Conservation (phyloP, 2,329 filamentous ascomycete species). For the Scytalidium sp. region DNA sequence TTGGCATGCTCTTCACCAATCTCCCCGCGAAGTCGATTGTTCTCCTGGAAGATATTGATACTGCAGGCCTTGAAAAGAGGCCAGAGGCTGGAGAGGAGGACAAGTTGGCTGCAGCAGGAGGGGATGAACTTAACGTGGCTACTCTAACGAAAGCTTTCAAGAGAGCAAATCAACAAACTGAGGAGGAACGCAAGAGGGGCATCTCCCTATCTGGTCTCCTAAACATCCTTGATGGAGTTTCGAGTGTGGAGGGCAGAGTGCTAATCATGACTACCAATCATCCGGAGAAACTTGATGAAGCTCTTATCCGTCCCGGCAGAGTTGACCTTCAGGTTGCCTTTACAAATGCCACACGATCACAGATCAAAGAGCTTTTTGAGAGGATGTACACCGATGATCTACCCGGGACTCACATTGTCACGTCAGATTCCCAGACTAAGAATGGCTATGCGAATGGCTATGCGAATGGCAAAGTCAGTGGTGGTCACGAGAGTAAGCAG, state of each 20-base stretch:
- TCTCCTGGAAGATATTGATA: conserved; percentile 68
- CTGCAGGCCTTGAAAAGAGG: conserved; percentile 52
- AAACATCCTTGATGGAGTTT: conserved; percentile 72
- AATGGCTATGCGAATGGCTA: conserved; percentile 3
- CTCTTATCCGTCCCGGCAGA: conserved; percentile 69
- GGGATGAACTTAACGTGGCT: conserved; percentile 35
- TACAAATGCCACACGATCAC: conserved; percentile 50
- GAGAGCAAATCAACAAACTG: conserved; percentile 32
- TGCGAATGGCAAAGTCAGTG: not conserved
- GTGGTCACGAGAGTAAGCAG: not conserved
- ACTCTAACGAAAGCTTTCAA: conserved; percentile 42
- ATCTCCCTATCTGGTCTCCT: conserved; percentile 77
- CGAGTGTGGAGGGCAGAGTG: conserved; percentile 73
- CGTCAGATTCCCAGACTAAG: not conserved
- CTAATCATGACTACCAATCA: conserved; percentile 83
- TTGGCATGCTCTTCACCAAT: conserved; percentile 55
- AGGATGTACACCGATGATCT: conserved; percentile 52
- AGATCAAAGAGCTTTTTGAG: conserved; percentile 56
- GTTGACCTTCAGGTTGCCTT: conserved; percentile 70
- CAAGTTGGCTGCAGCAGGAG: conserved; percentile 9
- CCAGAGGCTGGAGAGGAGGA: conserved; percentile 12
- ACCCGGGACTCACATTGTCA: conserved; percentile 1
- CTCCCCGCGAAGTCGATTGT: conserved; percentile 64
- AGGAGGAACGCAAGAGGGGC: conserved; percentile 32
- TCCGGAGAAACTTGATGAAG: conserved; percentile 69